Evolutionary conservation across 495 filamentous ascomycete genomes (phyloP).

Genomic region (Xylaria intraflava): DNA sequence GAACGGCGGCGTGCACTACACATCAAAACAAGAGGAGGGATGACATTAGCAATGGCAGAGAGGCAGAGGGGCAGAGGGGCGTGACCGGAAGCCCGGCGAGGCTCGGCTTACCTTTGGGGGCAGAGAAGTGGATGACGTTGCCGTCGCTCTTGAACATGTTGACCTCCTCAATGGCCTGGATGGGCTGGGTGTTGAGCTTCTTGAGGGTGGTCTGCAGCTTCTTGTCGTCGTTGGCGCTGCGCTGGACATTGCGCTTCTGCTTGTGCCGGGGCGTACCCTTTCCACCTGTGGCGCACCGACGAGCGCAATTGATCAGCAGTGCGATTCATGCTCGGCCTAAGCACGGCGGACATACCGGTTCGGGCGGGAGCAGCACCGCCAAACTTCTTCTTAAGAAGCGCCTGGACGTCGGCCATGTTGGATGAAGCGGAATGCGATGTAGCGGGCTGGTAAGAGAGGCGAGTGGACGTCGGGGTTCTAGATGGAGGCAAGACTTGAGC

Average conservation of each 20-base stretch:
- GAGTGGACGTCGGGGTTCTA: not conserved
- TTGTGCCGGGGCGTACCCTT: constrained; percentile 97
- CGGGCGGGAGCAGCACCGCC: constrained; percentile 58
- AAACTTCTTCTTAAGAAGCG: constrained; percentile 66
- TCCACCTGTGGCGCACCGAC: constrained; percentile 48
- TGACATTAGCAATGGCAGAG: not conserved
- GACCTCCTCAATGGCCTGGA: constrained; percentile 98
- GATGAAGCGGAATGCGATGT: not conserved
- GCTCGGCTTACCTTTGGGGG: constrained; percentile 74
- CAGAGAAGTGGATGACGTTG: constrained; percentile 98
- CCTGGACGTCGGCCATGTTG: constrained; percentile 60
- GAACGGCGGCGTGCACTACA: constrained; percentile 89
- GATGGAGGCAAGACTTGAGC: not conserved
- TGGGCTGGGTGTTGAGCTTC: constrained; percentile 95
- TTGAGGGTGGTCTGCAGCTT: constrained; percentile 92
- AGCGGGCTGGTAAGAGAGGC: constrained; percentile 1
- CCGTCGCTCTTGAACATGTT: constrained; percentile 99
- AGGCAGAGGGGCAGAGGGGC: not conserved
- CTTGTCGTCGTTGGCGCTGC: constrained; percentile 91
- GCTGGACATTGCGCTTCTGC: constrained; percentile 94
- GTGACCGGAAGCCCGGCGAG: not conserved
- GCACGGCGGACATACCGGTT: constrained; percentile 57
- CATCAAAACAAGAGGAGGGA: not conserved
- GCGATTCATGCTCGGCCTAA: constrained; percentile 1
- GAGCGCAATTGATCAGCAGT: constrained; percentile 4